Evolutionary conservation across 208 protist genomes (phyloP), one percentile per base, ranked within the genome.

Genomic region (Leishmania braziliensis): DNA sequence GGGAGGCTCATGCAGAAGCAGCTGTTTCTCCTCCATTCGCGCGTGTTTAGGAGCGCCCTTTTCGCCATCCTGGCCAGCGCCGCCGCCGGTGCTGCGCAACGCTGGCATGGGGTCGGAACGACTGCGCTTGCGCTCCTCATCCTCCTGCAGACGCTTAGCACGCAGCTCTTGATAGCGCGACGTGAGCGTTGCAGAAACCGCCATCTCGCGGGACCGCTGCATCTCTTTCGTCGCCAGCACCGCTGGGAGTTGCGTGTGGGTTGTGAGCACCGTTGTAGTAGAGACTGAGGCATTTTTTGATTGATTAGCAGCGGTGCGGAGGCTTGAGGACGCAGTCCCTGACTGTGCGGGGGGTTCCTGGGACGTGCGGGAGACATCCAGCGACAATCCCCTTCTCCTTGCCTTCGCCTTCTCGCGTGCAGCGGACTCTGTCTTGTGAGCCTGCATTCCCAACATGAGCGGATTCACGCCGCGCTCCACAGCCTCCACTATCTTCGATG

Each of bases 381-480:
- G 6, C 69, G 9, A 43, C 26, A 29, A 16, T 10, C 23, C 56
- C 60, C 63, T 65, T 43, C 78, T 68, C 48, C 50, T 81, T 50
- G 20, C 26, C 58, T 80, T 84, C 36, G 82, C 82, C 23, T 43
- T 71, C 51, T 86, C 71, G 5, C 78, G 77, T 39, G 78, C 83
- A 0, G 78, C 66, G 14, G 53, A 51, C 75, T 82, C 83, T 39
- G 66, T 33, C 36, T n/a, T 39, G 78, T 86, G 73, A 16, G 54
- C 4, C 39, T 86, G 46, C 14, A 54, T 4, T 12, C 66, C 63
- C 18, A 86, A 26, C 54, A 86, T 73, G 50, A 82, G 68, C 1
- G 83, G 83, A 63, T 86, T 79, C n/a, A 79, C 74, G 2, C 83
- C 83, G 2, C 78, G 78, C 46, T n/a, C 48, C 65, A 86, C 72